These are phyloP conservation scores for Euphorbia pulcherrima DNA, from an alignment of 345 rosid genomes.

Conservation along the genomic window DNA sequence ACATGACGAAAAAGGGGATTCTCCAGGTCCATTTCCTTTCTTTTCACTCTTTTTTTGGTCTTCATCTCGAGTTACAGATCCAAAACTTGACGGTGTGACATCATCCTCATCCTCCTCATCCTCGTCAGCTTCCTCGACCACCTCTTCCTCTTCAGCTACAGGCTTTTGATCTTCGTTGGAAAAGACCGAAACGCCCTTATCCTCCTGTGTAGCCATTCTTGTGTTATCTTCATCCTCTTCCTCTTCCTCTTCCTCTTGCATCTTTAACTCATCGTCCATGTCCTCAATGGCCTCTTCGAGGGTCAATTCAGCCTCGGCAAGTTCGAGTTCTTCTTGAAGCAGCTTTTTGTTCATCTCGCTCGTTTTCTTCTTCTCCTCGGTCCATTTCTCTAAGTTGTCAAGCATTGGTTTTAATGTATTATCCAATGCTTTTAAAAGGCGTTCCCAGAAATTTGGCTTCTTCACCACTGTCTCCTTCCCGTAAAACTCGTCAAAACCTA, in stretches of 20 bases:
- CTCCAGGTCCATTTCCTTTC: slow-evolving; percentile 43
- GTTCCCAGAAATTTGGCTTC: slow-evolving; percentile 44
- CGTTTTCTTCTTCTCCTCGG: slow-evolving; percentile 65
- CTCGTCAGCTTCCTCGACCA: slow-evolving; percentile 24
- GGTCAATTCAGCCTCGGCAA: slow-evolving; percentile 73
- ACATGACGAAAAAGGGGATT: slow-evolving; percentile 59
- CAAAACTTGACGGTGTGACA: slow-evolving; percentile 68
- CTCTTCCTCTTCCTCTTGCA: slow-evolving; percentile 56
- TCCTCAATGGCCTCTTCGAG: slow-evolving; percentile 90
- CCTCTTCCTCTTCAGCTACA: slow-evolving; percentile 33
- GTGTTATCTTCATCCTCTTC: slow-evolving; percentile 54
- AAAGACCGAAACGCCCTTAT: slow-evolving; percentile 36
- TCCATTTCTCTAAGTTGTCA: slow-evolving; percentile 67
- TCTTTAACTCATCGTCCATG: slow-evolving; percentile 65
- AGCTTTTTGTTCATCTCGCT: slow-evolving; percentile 57
- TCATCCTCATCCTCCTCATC: slow-evolving; percentile 48
- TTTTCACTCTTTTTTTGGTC: slow-evolving; percentile 33
- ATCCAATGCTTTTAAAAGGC: slow-evolving; percentile 42
- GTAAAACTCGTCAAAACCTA: slow-evolving; percentile 86
- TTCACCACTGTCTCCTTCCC: slow-evolving; percentile 47
- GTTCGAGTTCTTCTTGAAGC: slow-evolving; percentile 65
- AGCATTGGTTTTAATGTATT: slow-evolving; percentile 47
- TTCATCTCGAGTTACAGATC: slow-evolving; percentile 43
- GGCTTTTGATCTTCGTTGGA: slow-evolving; percentile 36
- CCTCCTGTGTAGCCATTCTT: slow-evolving; percentile 49